These are phyloP conservation scores for Lasiodiplodia sp. DNA, from an alignment of 2,329 filamentous ascomycete species.

Conservation along the genomic window DNA sequence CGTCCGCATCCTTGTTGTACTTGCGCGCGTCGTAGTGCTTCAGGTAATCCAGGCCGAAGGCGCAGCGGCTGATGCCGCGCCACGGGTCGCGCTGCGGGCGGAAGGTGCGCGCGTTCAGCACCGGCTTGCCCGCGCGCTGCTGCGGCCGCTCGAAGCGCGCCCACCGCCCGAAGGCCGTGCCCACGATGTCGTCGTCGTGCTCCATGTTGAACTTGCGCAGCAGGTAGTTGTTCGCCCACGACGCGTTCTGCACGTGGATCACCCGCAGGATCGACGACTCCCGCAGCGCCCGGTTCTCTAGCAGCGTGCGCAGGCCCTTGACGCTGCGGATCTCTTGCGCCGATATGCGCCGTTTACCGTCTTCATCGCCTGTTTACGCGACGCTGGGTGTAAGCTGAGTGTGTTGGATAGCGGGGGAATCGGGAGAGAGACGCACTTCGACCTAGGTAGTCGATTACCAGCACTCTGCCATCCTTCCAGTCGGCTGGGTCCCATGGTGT, in stretches of 20 bases:
- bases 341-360: slow-evolving; percentile 52
- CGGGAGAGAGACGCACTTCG: slow-evolving; percentile 30
- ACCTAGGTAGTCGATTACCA: slow-evolving; percentile 60
- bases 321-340: slow-evolving; percentile 58
- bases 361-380: slow-evolving; percentile 42
- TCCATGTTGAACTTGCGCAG: slow-evolving; percentile 62
- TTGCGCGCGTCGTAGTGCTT: slow-evolving; percentile 50
- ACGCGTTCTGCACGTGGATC: slow-evolving; percentile 62
- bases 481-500: slow-evolving; percentile 34
- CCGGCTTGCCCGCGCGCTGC: slow-evolving; percentile 57
- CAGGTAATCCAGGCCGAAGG: slow-evolving; percentile 61
- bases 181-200: slow-evolving; percentile 55
- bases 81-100: slow-evolving; percentile 59
- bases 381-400: not conserved
- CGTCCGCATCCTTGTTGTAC: slow-evolving; percentile 33
- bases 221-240: slow-evolving; percentile 58
- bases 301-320: slow-evolving; percentile 54
- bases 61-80: slow-evolving; percentile 57
- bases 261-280: slow-evolving; percentile 47
- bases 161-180: slow-evolving; percentile 59
- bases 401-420: not conserved
- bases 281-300: slow-evolving; percentile 46
- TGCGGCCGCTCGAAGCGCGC: slow-evolving; percentile 56
- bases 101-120: slow-evolving; percentile 61
- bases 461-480: slow-evolving; percentile 54